Base-by-base conservation (phyloP, 23 red algal species). In the Pyropia haitanensis region DNA sequence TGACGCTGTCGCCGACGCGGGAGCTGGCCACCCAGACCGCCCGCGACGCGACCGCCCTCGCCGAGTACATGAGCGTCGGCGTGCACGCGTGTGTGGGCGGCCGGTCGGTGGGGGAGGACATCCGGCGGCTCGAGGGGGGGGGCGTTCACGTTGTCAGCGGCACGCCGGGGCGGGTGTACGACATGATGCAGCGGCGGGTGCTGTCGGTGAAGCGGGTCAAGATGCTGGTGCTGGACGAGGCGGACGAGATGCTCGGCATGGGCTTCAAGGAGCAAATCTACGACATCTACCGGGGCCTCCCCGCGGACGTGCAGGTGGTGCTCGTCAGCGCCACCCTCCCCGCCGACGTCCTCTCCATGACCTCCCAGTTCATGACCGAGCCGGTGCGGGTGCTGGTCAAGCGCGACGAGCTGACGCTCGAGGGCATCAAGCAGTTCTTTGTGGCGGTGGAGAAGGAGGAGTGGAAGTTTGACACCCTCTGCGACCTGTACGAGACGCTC, bases 381-480 rank as follows among this genome's bases (percentile, higher is more conserved):
- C 89, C 89, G 19, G 73, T 95, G 16, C 67, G 73, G 9, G 75
- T 95, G 51, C 63, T 95, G 66, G 89, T 95, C 18, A 80, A 80
- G 75, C 46, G 81, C 12, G 89, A 95, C 28, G 89, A 76, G 27
- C 70, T 95, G 16, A 95, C 73, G 48, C 82, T 95, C 9, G 79
- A 86, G 31, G 80, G 80, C 28, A 87, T 95, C 60, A 54, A 64
- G 16, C 89, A 95, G 58, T 95, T 87, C 67, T 87, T 79, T 75
- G 89, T 95, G 3, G 89, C 76, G 21, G 89, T 95, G 10, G 81
- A 87, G 28, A 83, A 85, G 30, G 89, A 95, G 25, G 74, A 95
- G 31, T 95, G 89, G 89, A 95, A 95, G 81, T 87, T 87, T 73
- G 89, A 95, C 26, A 87, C 89, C 18, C 49, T 95, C 50, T 95